Base-by-base conservation (phyloP, 495 filamentous ascomycete species). In the Tuber brumale region DNA sequence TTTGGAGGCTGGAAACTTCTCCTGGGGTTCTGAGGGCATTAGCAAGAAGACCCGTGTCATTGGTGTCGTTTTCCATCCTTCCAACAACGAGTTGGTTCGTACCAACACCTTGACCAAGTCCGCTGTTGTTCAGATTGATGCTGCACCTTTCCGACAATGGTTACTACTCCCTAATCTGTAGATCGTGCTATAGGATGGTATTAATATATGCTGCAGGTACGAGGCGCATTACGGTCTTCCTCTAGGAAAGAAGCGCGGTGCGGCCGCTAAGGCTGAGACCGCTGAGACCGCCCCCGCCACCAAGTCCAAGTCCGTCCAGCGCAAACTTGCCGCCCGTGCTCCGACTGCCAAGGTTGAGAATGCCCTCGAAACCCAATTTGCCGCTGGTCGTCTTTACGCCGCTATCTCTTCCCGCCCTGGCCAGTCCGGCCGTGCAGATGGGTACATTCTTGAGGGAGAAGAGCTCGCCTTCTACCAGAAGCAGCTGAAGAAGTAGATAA, bases 71-170 rank as follows among this genome's bases (percentile, higher is more conserved):
- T 99, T 91, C 91, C 95, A 99, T 87, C 96, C 95, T 73, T 98
- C 95, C 85, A 99, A 99, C 93, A 99, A 99, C 92, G 95, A 99
- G 87, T 89, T 99, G 83, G 93, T 99, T 88, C 96, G 95, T 76
- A 99, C 95, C 86, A 99, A 99, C 90, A 97, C 95, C 88, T 89
- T 99, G 85, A 99, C 95, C 89, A 96, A 94, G 88, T 92, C 94
- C 82, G 94, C 95, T 87, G 92, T 99, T 82, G 94, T 99, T 85
- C 96, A 98, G 89, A 88, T 99, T 87, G 95, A 99, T 86, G 96
- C 96, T 79, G 93, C 94, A 72, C 95, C 95, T 80, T 99, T 99
- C 92, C 89, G 95, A 85, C 96, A 98, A 89, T 99, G 95, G 95
- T 75, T 79, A 72, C 19, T 42, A 37, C 46, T 27, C 61, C 8